Evolutionary conservation across 441 rosid genomes (phyloP), one percentile per base, ranked within the genome.

Genomic region (Cnidoscolus chayamansa): DNA sequence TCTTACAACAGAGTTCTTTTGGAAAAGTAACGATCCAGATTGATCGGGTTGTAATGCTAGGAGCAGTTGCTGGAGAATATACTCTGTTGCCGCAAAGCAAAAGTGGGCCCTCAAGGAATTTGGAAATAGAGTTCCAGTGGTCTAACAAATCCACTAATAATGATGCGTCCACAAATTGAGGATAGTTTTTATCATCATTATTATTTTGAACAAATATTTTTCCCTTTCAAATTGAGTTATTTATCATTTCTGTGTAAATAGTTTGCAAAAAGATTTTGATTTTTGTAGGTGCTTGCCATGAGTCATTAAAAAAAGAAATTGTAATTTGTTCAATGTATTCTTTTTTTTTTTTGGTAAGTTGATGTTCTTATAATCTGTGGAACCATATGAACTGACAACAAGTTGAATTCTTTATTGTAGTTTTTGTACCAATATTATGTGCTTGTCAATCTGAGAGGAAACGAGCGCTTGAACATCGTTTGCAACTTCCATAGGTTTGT

Each of bases 1-100:
- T 72, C 54, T 10, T 43, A 66, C 53, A 47, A 83, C 94, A 96
- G 99, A 96, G 97, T 69, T 93, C 98, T 10, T 96, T 94, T 40
- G 99, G 98, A 20, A 96, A 96, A 84, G 99, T 96, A 70, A 92
- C 99, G 0, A 96, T 96, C 77, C 98, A 96, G 82, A 96, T 96
- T 1, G 99, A 96, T 65, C 86, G 98, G 62, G 98, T 94, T 8
- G 97, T 96, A 49, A 92, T 94, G 98, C 94, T 96, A 30, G 98
- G 99, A 83, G 90, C 97, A 49, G 98, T 94, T 4, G 89, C 97
- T 0, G 97, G 98, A 55, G 99, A 93, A 75, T 96, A 96, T 81
- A 85, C 89, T 20, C 72, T 96, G 72, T 83, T 96, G 80, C 99
- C 99, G 0, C 88, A 90, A 80, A 96, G 99, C 83, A 96, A 96